A percentile compares a stretch with the other conserved stretches of the same genome.
Evolutionary conservation across 352 stramenopile species (phyloP).

Genomic region (Globisporangium alternatum): DNA sequence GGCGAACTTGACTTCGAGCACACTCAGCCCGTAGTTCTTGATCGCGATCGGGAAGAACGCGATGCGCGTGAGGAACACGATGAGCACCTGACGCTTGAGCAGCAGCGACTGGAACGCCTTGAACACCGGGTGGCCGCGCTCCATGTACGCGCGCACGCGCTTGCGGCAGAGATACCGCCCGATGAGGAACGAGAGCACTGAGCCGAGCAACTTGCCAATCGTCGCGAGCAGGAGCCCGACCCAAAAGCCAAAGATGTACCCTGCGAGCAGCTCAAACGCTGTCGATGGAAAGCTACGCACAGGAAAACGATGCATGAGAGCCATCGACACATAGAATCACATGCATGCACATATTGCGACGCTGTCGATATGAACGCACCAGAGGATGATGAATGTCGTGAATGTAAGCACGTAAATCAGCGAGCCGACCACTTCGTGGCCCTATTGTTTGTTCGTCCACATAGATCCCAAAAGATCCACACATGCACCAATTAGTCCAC

Average conservation of each 20-base stretch:
- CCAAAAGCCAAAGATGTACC: conserved; percentile 81
- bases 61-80: conserved; percentile 77
- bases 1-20: conserved; percentile 64
- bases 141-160: conserved; percentile 67
- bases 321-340: not conserved
- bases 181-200: conserved; percentile 64
- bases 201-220: conserved; percentile 64
- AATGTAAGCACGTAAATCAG: conserved; percentile 20
- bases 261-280: conserved; percentile 70
- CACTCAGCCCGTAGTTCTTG: conserved; percentile 86
- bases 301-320: conserved; percentile 6
- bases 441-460: conserved; percentile 2
- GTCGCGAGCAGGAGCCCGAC: conserved; percentile 60
- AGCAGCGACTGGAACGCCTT: conserved; percentile 65
- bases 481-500: not conserved
- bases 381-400: conserved; percentile 23
- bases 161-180: conserved; percentile 62
- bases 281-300: conserved; percentile 64
- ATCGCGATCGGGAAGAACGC: conserved; percentile 84
- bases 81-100: conserved; percentile 55
- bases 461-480: not conserved
- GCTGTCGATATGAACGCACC: conserved; percentile 3
- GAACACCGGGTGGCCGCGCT: conserved; percentile 64
- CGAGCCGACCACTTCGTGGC: conserved; percentile 13
- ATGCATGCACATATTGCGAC: not conserved